Evolutionary conservation across 1,284 basidiomycete genomes (phyloP).

Genomic region (Paramarasmius palmivorus): DNA sequence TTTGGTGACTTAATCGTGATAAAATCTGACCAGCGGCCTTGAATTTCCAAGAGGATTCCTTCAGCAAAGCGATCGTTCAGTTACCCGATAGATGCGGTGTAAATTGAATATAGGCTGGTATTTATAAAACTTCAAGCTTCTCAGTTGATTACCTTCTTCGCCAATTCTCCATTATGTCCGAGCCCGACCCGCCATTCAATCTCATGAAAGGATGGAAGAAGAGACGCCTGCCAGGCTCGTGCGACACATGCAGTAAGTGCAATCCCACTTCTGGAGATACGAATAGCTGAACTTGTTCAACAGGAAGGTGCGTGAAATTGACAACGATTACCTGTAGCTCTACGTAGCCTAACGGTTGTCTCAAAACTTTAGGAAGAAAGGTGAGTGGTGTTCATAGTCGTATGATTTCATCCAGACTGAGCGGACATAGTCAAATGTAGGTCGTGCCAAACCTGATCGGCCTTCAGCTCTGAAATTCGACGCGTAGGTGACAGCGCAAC

Average conservation of each 20-base stretch:
- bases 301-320: constrained; percentile 8
- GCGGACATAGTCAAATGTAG: constrained; percentile 32
- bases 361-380: constrained; percentile 29
- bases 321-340: background rate
- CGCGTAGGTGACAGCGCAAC: constrained; percentile 48
- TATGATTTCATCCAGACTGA: background rate
- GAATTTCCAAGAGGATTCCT: too few species aligned
- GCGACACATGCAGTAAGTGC: constrained; percentile 29
- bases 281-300: background rate
- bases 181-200: too few species aligned
- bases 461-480: background rate
- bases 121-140: too few species aligned
- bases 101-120: too few species aligned
- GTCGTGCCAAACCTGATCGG: too few species aligned
- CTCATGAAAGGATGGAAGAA: constrained; percentile 20
- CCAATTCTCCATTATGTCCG: too few species aligned
- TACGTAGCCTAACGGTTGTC: too few species aligned
- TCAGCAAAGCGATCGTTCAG: background rate
- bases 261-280: background rate
- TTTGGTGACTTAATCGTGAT: too few species aligned
- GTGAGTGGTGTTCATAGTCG: constrained; percentile 19
- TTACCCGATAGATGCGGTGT: background rate
- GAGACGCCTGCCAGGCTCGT: constrained; percentile 33
- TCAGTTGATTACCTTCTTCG: too few species aligned
- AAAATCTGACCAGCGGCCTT: too few species aligned